Base-by-base conservation (phyloP, 768 basidiomycete genomes). In the Cubamyces lactineus region DNA sequence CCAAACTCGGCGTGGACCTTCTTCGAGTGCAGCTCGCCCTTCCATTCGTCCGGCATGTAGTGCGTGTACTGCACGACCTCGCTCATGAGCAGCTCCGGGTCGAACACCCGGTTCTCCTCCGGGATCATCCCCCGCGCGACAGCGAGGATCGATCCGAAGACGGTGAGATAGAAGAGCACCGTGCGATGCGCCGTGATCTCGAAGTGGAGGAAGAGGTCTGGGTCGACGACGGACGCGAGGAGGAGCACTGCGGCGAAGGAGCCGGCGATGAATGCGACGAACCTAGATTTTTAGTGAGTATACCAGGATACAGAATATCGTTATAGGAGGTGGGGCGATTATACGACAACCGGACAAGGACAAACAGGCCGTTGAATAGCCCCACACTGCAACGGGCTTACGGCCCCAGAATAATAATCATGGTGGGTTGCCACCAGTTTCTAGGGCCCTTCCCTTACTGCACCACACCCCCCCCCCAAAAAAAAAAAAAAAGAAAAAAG, bases 241-340 rank as follows among this genome's bases (percentile, higher is more conserved):
- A 96, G 82, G 9, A 99, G 86, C 5, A 99, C 97, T 19, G 96
- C 96, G 2, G 94, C 94, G 75, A 97, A 98, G 1, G 97, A 96
- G 8, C 97, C 96, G 2, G 95, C 89, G 54, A 99, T 82, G 75
- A 99, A 99, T 11, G 97, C 91, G 9, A 98, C 85, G 73, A 99
- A 99, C 61, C 95, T 97, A 66, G 13, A 40, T 9, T 61, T 40
- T 46, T 12, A 46, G 23, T 50, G 39, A 49, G 23, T 24, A 50
- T 53, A 17, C n/a, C 28, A 50, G 11, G 30, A 49, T 30, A 30
- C 28, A n/a, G n/a, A n/a, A n/a, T n/a, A n/a, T n/a, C n/a, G n/a
- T n/a, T n/a, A n/a, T n/a, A n/a, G n/a, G n/a, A n/a, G n/a, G n/a
- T n/a, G n/a, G n/a, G n/a, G n/a, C n/a, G n/a, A n/a, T n/a, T n/a